Percentiles rank a stretch among this genome's conserved stretches.
phyloP scores from a whole-genome alignment of 2,329 filamentous ascomycete species.

The Calonectria naviculata region DNA sequence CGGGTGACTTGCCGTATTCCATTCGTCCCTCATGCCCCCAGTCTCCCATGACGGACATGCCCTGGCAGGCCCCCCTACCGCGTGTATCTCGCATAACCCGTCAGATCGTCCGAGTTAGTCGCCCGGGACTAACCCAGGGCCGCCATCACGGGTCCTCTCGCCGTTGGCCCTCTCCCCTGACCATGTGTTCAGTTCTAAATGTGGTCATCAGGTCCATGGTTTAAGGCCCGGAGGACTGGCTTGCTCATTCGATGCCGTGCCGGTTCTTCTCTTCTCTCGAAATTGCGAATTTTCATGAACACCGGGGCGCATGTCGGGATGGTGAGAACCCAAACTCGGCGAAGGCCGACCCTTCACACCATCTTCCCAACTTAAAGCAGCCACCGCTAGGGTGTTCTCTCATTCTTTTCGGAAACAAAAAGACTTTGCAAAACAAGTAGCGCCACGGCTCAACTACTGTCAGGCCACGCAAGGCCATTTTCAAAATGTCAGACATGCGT shows the following conservation, averaged over 20 bases:
- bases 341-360: neutral
- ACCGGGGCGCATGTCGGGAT: neutral
- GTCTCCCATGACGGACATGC: neutral
- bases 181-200: neutral
- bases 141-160: neutral
- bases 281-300: conserved; percentile 10
- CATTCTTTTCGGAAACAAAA: too few relatives aligned
- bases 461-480: neutral
- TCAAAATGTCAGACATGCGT: neutral
- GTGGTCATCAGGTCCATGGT: neutral
- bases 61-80: conserved; percentile 10
- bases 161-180: neutral
- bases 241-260: neutral
- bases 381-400: too few relatives aligned
- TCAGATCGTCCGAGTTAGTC: conserved; percentile 14
- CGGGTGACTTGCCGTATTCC: neutral
- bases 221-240: neutral
- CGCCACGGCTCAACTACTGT: neutral
- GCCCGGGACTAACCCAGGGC: neutral
- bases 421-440: neutral
- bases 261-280: neutral
- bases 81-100: conserved; percentile 21
- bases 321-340: neutral
- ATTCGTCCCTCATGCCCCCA: neutral
- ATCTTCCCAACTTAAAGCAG: neutral